A percentile compares a stretch with the other conserved stretches of the same genome.
Conservation (phyloP, 1,139 yeast genomes). For the Hansenula anomala region DNA sequence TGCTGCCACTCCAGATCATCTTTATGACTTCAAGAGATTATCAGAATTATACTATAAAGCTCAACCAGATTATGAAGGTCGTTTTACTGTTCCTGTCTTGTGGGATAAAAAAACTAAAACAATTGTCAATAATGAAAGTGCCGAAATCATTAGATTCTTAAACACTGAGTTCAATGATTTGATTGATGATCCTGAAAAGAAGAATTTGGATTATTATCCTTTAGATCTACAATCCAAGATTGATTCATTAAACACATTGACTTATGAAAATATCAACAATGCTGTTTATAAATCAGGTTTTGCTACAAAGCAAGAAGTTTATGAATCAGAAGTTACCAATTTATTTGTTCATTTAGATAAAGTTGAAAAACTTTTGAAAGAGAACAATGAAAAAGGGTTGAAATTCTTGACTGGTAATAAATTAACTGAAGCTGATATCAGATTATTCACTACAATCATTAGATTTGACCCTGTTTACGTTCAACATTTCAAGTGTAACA, state of each 20-base stretch:
- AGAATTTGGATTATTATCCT: slow-evolving; percentile 63
- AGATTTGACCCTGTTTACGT: slow-evolving; percentile 91
- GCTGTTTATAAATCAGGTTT: slow-evolving; percentile 95
- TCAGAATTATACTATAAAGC: slow-evolving; percentile 73
- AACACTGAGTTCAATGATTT: slow-evolving; percentile 61
- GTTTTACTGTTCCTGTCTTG: slow-evolving; percentile 88
- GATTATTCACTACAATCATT: slow-evolving; percentile 77
- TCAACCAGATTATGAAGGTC: slow-evolving; percentile 68
- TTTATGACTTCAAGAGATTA: slow-evolving; percentile 57
- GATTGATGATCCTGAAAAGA: slow-evolving; percentile 42
- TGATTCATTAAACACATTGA: slow-evolving; percentile 80
- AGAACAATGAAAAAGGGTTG: slow-evolving; percentile 37
- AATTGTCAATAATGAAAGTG: slow-evolving; percentile 85
- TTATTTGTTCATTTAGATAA: slow-evolving; percentile 71
- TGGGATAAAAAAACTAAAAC: slow-evolving; percentile 84
- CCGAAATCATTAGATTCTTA: slow-evolving; percentile 83
- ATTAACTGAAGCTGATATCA: slow-evolving; percentile 85
- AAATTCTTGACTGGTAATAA: slow-evolving; percentile 56
- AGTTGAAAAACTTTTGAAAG: slow-evolving; percentile 59
- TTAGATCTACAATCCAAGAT: slow-evolving; percentile 45
- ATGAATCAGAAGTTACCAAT: slow-evolving; percentile 63
- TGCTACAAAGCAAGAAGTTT: slow-evolving; percentile 79
- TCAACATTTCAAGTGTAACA: slow-evolving; percentile 92
- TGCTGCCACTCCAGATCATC: slow-evolving; percentile 59
- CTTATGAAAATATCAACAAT: slow-evolving; percentile 80